Base-by-base conservation (phyloP, 768 basidiomycete species). In the Xanthoconium stramineum region DNA sequence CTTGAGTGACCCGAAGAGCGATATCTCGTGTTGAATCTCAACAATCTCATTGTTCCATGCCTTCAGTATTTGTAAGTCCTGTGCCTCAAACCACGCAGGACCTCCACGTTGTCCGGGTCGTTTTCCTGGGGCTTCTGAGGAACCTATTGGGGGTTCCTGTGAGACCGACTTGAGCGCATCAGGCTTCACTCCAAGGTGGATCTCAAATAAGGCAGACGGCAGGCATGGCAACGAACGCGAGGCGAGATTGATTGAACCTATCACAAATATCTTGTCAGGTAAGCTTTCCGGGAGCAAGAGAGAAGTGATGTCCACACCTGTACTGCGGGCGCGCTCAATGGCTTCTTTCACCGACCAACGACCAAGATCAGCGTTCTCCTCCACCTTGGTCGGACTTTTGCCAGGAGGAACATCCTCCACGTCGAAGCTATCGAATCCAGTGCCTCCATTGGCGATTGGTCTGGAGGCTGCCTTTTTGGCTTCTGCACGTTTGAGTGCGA, bases 1-100 rank as follows among this genome's bases (percentile, higher is more conserved):
- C 71, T 91, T 92, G 50, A 94, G 75, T 5, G 88, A 89, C 3
- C 91, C 91, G 66, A 94, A 94, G 44, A 92, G 76, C 0, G 88
- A 87, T 14, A 94, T 86, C 67, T 94, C 91, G 24, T 83, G 85
- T 61, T 92, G 91, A 30, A 94, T 78, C 64, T 89, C 88, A 17
- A 80, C 60, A 40, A 94, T 91, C 19, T 87, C 84, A 63, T 94
- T 93, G 63, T 84, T 87, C 82, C 86, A 87, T 15, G 84, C 84
- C 66, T 91, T 92, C 42, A 94, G 72, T 6, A 88, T 74, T 37
- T 82, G 80, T 20, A 94, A 72, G 70, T 94, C 91, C 65, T 88
- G 86, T 2, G 86, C 86, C 66, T 92, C 90, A 62, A 84, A 94
- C 89, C 91, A 91, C 1, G 87, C 77, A 13, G 87, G 83, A 20